Evolutionary conservation across 1,139 yeast genomes (phyloP), one percentile per base, ranked within the genome.

Genomic region (Suhomyces bolitotheri): DNA sequence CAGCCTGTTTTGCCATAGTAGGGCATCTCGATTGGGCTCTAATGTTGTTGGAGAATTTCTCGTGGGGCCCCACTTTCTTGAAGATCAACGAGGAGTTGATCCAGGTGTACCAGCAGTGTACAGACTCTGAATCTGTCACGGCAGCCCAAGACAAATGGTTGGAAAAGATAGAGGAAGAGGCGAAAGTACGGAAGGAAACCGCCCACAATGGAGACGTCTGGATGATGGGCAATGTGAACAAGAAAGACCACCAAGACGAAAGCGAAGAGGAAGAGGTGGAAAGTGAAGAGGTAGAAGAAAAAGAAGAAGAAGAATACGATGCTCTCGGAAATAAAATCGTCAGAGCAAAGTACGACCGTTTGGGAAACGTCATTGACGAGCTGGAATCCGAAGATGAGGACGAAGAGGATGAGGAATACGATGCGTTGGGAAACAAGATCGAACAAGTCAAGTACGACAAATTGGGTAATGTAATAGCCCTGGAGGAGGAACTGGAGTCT

Each of bases 1-100:
- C 98, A 1, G 98, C 99, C 0, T 88, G 97, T 55, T 85, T 92
- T 56, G 96, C 96, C 2, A 90, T 92, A 43, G 92, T 89, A 0
- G 98, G 97, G 0, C 92, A 82, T 47, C 64, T 67, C 31, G 97
- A 90, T 47, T 88, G 95, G 95, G 98, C 98, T 0, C 78, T 73
- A 25, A 72, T 77, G 44, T 71, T 90, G 15, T 62, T 92, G 44
- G 73, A 79, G 33, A 80, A 89, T 54, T 92, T 92, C 55, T 82
- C 95, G 1, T 92, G 97, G 97, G 99, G 99, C 2, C 74, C 77
- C 19, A 82, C 88, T 0, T 92, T 92, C 50, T 63, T 94, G 49
- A 82, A 84, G 40, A 79, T 94, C 36, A 94, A 94, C 56, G 74
- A 76, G 44, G 97, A 88, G 45, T 65, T 94, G 22, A 54, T 94